Evolutionary conservation across 352 stramenopile species (phyloP).

Genomic region (Pythium angustatum): DNA sequence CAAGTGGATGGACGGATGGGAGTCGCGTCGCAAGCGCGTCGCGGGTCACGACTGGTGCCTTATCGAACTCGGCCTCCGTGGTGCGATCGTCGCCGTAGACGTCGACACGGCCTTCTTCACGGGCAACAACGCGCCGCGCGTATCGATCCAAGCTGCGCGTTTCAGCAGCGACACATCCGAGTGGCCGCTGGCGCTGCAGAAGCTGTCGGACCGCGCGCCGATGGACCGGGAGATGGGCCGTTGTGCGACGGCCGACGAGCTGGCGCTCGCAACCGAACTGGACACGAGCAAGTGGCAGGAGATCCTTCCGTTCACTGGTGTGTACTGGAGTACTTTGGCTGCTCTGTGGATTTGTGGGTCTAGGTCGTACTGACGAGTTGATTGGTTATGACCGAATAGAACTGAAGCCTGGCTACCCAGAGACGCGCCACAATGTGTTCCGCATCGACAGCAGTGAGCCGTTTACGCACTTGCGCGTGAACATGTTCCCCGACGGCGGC

Average conservation of each 20-base stretch:
- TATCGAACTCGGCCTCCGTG: conserved; percentile 83
- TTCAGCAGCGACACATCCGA: conserved; percentile 40
- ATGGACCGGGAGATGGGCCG: conserved; percentile 55
- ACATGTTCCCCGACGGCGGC: conserved; percentile 94
- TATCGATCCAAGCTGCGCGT: conserved; percentile 84
- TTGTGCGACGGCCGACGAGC: conserved; percentile 41
- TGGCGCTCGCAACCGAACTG: conserved; percentile 49
- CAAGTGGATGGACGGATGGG: conserved; percentile 97
- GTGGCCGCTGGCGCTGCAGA: conserved; percentile 42
- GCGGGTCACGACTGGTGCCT: conserved; percentile 92
- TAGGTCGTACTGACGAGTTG: too few species aligned
- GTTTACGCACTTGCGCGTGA: conserved; percentile 90
- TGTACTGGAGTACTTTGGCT: not conserved
- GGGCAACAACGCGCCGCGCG: conserved; percentile 88
- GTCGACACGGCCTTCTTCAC: conserved; percentile 96
- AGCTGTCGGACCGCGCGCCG: conserved; percentile 42
- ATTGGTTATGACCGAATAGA: too few species aligned
- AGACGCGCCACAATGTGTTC: conserved; percentile 89
- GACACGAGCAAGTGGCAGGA: conserved; percentile 61
- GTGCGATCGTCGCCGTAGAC: conserved; percentile 58
- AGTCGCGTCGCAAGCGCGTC: conserved; percentile 90
- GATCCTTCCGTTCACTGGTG: conserved; percentile 51
- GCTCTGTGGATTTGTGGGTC: too few species aligned
- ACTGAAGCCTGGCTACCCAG: conserved; percentile 78
- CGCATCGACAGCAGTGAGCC: conserved; percentile 39